Percentiles rank a stretch among this genome's conserved stretches.
Evolutionary conservation across 192 early-diverging fungal species (phyloP).

Genomic region (Coemansia nantahalensis): DNA sequence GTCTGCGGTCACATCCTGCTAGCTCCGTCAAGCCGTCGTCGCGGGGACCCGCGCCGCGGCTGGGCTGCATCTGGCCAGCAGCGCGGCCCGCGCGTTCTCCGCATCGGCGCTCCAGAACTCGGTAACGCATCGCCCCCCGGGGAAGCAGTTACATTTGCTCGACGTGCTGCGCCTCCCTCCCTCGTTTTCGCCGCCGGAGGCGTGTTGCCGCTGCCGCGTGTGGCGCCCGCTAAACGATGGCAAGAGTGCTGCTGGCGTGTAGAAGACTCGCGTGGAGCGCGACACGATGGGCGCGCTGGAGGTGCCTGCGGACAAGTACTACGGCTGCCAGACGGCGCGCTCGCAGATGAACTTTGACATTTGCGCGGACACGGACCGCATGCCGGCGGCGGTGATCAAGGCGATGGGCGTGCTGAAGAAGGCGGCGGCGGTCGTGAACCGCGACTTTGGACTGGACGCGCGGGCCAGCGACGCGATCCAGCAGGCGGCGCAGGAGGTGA

Average conservation of each 20-base stretch:
- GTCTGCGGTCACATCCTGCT: conserved; percentile 10
- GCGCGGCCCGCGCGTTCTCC: conserved; percentile 46
- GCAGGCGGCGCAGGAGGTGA: conserved; percentile 88
- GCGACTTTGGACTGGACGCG: conserved; percentile 80
- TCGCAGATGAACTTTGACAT: conserved; percentile 98
- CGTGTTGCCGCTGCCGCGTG: neutral
- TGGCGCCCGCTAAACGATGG: neutral
- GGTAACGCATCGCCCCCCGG: conserved; percentile 36
- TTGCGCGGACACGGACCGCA: conserved; percentile 86
- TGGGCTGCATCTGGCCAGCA: conserved; percentile 12
- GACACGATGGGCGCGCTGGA: conserved; percentile 95
- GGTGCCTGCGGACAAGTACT: conserved; percentile 95
- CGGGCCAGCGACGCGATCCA: conserved; percentile 86
- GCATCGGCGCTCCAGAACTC: conserved; percentile 30
- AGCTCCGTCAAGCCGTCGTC: conserved; percentile 43
- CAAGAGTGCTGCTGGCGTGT: neutral
- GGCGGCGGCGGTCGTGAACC: conserved; percentile 92
- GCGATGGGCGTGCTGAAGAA: conserved; percentile 96
- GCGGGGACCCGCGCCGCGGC: conserved; percentile 28
- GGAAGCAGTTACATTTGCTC: conserved; percentile 11
- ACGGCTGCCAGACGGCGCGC: conserved; percentile 96
- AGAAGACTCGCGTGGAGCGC: conserved; percentile 64
- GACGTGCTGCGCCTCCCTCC: neutral
- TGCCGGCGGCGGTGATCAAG: conserved; percentile 93
- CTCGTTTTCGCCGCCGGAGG: neutral